Conservation (phyloP, 2,329 filamentous ascomycete species). For the Stachybotrys chartarum region DNA sequence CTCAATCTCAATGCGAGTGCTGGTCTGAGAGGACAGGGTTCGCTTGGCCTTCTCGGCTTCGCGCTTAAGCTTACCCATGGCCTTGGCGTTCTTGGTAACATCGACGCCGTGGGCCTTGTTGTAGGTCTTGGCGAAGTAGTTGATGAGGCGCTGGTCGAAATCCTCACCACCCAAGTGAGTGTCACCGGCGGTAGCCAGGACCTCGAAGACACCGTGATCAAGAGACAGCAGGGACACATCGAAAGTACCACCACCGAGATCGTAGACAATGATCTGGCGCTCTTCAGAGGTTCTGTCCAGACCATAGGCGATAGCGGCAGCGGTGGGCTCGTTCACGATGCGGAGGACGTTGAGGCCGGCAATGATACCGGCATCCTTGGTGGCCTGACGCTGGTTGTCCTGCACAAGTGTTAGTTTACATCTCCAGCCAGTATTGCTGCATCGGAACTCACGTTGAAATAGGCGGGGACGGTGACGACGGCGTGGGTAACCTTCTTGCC, state of each 20-base stretch:
- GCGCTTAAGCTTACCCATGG: constrained; percentile 99
- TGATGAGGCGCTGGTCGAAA: constrained; percentile 97
- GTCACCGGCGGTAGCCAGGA: constrained; percentile 90
- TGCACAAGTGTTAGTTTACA: constrained; percentile 15
- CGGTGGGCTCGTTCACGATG: constrained; percentile 94
- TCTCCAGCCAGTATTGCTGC: not conserved
- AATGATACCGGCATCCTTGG: constrained; percentile 89
- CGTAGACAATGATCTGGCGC: constrained; percentile 86
- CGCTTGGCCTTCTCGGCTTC: constrained; percentile 99
- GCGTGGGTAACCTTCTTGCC: constrained; percentile 80
- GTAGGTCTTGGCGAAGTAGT: constrained; percentile 92
- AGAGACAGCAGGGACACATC: constrained; percentile 92
- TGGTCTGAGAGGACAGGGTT: constrained; percentile 90
- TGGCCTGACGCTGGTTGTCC: constrained; percentile 93
- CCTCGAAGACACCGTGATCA: constrained; percentile 89
- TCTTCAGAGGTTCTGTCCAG: constrained; percentile 80
- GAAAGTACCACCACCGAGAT: constrained; percentile 90
- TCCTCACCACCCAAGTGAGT: constrained; percentile 97
- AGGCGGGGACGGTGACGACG: constrained; percentile 90
- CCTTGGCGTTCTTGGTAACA: constrained; percentile 89
- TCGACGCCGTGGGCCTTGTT: constrained; percentile 97
- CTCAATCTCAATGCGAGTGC: constrained; percentile 92
- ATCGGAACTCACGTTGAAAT: constrained; percentile 64
- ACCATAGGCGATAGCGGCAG: constrained; percentile 90
- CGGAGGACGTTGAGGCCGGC: constrained; percentile 92